Percentiles rank a stretch among this genome's conserved stretches.
These are phyloP conservation scores for Cephalotrichum gorgonifer DNA, from an alignment of 2,329 filamentous ascomycete genomes.

Conservation along the genomic window DNA sequence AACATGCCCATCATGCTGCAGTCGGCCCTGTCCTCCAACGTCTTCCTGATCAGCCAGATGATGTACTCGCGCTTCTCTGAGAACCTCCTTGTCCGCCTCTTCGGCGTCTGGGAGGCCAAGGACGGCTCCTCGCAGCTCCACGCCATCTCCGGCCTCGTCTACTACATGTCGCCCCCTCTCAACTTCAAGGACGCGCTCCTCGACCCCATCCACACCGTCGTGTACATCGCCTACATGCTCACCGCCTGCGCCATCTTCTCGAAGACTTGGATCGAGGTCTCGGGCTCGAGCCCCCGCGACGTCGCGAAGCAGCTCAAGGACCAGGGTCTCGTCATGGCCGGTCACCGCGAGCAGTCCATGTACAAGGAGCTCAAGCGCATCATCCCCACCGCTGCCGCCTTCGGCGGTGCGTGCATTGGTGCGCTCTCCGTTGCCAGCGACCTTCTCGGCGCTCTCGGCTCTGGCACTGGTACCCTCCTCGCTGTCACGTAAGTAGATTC, in stretches of 20 bases:
- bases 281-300: conserved; percentile 91
- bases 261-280: conserved; percentile 99
- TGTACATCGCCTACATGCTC: conserved; percentile 97
- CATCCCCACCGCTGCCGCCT: conserved; percentile 94
- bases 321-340: conserved; percentile 98
- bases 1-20: conserved; percentile 99
- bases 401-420: conserved; percentile 98
- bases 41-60: conserved; percentile 99
- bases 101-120: conserved; percentile 97
- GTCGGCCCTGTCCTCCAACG: conserved; percentile 95
- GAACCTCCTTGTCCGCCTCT: conserved; percentile 93
- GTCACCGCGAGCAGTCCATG: conserved; percentile 99
- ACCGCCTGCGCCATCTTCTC: conserved; percentile 96
- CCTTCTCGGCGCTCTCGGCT: conserved; percentile 89
- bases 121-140: conserved; percentile 94
- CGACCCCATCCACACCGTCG: conserved; percentile 90
- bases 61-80: conserved; percentile 98
- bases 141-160: conserved; percentile 85
- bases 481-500: conserved; percentile 82
- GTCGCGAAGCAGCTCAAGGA: conserved; percentile 99
- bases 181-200: conserved; percentile 91
- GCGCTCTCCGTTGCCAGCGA: conserved; percentile 92
- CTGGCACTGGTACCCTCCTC: conserved; percentile 93
- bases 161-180: conserved; percentile 98
- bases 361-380: conserved; percentile 99